These are phyloP conservation scores for Thermothielavioides terrestris DNA, from an alignment of 495 filamentous ascomycete species.

Conservation along the genomic window DNA sequence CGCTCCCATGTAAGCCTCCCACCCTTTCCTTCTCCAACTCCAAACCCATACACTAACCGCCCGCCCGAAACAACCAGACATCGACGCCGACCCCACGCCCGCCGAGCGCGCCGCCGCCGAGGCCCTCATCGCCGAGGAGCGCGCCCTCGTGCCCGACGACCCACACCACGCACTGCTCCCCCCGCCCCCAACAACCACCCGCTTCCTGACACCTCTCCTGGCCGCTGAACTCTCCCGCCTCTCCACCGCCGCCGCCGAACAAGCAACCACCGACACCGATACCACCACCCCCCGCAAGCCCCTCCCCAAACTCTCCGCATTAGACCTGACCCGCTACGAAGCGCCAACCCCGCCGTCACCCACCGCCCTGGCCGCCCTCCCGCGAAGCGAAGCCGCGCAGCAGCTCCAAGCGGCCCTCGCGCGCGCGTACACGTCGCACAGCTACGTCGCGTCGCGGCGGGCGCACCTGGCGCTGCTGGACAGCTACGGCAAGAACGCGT, in stretches of 20 bases:
- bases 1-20: conserved; percentile 62
- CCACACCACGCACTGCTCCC: conserved; percentile 36
- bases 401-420: conserved; percentile 16
- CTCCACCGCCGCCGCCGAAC: conserved; percentile 2
- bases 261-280: too few species aligned
- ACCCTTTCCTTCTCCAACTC: neutral
- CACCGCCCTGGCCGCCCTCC: conserved; percentile 11
- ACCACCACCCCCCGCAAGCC: too few species aligned
- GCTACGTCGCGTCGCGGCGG: conserved; percentile 57
- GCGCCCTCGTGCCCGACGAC: conserved; percentile 36
- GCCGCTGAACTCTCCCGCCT: conserved; percentile 48
- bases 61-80: conserved; percentile 42
- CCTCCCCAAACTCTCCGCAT: conserved; percentile 45
- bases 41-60: conserved; percentile 13
- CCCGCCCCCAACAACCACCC: conserved; percentile 20
- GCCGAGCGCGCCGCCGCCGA: conserved; percentile 48
- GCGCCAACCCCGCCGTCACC: conserved; percentile 29
- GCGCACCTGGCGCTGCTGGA: conserved; percentile 69
- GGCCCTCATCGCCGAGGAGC: conserved; percentile 58
- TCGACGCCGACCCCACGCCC: conserved; percentile 59
- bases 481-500: conserved; percentile 76
- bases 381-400: neutral
- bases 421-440: conserved; percentile 53
- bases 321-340: conserved; percentile 81
- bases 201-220: conserved; percentile 52